Evolutionary conservation across 2,329 filamentous ascomycete genomes (phyloP).

Genomic region (Canariomyces notabilis): DNA sequence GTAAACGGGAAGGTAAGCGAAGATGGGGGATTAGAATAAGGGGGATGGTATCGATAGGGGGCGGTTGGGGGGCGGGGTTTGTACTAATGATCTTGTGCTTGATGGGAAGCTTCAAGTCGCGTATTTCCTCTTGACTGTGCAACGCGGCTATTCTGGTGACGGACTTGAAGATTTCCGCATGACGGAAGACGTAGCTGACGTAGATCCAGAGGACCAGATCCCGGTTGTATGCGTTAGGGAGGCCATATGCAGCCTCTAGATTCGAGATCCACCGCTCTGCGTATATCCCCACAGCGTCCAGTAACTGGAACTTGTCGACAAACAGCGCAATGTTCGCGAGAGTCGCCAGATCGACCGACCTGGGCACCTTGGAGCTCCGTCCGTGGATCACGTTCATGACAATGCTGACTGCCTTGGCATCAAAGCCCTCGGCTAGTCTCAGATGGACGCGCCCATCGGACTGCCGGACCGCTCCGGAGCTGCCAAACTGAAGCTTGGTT

Average conservation of each 20-base stretch:
- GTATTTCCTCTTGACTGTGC: slow-evolving; percentile 25
- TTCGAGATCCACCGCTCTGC: slow-evolving; percentile 37
- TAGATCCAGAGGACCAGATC: slow-evolving; percentile 31
- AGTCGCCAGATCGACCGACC: slow-evolving; percentile 34
- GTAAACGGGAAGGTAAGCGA: neutral
- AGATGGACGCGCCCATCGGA: slow-evolving; percentile 32
- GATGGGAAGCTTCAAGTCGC: slow-evolving; percentile 27
- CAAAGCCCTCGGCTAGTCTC: slow-evolving; percentile 27
- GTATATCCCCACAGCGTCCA: slow-evolving; percentile 39
- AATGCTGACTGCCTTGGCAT: slow-evolving; percentile 36
- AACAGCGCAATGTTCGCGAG: slow-evolving; percentile 41
- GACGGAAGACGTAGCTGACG: slow-evolving; percentile 29
- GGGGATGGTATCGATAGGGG: no score
- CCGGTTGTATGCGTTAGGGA: slow-evolving; percentile 18
- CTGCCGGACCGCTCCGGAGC: slow-evolving; percentile 11
- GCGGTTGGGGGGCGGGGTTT: no score
- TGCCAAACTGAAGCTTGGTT: slow-evolving; percentile 24
- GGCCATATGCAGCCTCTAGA: slow-evolving; percentile 15
- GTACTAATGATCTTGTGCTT: slow-evolving; percentile 28
- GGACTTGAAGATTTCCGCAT: slow-evolving; percentile 25
- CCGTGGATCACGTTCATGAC: slow-evolving; percentile 44
- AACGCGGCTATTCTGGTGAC: slow-evolving; percentile 26
- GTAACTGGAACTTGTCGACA: slow-evolving; percentile 39
- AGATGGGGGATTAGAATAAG: neutral
- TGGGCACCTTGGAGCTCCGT: slow-evolving; percentile 36